Evolutionary conservation across 768 basidiomycete genomes (phyloP), one percentile per base, ranked within the genome.

Genomic region (Mrakia blollopis): DNA sequence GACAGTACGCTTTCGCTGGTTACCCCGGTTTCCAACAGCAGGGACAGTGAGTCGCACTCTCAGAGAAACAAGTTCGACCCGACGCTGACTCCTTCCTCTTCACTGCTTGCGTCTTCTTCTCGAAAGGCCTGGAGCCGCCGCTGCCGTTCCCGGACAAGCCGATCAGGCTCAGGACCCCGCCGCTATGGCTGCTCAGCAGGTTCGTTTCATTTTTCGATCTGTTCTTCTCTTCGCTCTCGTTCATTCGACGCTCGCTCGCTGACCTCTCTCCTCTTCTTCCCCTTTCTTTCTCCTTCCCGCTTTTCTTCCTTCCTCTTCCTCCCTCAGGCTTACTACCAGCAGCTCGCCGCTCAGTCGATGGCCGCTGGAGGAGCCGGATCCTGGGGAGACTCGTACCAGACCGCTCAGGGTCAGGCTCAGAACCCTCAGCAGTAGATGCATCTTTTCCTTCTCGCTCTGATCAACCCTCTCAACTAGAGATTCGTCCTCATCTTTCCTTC

Each of bases 1-100:
- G 77, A 54, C 73, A 74, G 68, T 78, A 78, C 69, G 73, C 77
- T 67, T 78, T 78, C 60, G 77, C 77, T 32, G 76, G 76, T 47
- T 72, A 72, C 76, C 70, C 70, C 21, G 76, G 70, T 6, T 72
- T 63, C 76, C 57, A 60, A 13, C 76, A 77, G 76, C 67, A 61
- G 32, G 68, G 41, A n/a, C 54, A 41, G 63, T 65, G 65, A 39
- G 37, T 71, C 60, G 8, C 57, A 0, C 32, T 21, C 25, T 47
- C 18, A n/a, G 25, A 4, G 10, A 1, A 28, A 35, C 18, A 14
- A 50, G 30, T 47, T 54, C 9, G n/a, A 35, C 5, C 35, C 44
- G 63, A n/a, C 39, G 37, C 28, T 25, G 6, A 25, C 44, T 35
- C 25, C 8, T 35, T n/a, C 16, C 25, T 52, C 13, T 21, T 54